phyloP scores from a whole-genome alignment of 2,329 filamentous ascomycete species.

The Cladosporium phlei region DNA sequence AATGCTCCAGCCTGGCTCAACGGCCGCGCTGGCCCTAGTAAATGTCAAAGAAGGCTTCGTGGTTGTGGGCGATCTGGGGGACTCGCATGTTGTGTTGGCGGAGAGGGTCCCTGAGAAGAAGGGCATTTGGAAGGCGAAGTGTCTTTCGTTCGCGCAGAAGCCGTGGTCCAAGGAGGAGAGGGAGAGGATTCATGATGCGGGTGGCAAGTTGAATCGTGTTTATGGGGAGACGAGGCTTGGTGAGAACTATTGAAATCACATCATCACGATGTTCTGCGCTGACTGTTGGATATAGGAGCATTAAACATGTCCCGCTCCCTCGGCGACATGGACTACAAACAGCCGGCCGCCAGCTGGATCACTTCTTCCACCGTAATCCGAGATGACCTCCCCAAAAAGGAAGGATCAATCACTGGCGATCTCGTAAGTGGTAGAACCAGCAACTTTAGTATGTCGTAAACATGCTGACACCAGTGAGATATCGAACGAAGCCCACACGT shows the following conservation, averaged over 20 bases:
- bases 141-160: slow-evolving; percentile 2
- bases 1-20: slow-evolving; percentile 7
- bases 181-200: slow-evolving; percentile 9
- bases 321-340: slow-evolving; percentile 11
- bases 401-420: slow-evolving; percentile 10
- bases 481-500: slow-evolving; percentile 9
- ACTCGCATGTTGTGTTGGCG: slow-evolving; percentile 8
- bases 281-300: background rate
- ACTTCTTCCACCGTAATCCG: slow-evolving; percentile 4
- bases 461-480: no score
- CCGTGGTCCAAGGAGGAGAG: slow-evolving; percentile 7
- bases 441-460: no score
- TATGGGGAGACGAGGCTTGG: slow-evolving; percentile 9
- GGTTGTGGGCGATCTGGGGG: slow-evolving; percentile 7
- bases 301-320: slow-evolving; percentile 11
- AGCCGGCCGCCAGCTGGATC: slow-evolving; percentile 7
- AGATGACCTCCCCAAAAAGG: slow-evolving; percentile 9
- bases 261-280: background rate
- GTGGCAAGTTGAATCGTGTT: slow-evolving; percentile 8
- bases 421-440: no score
- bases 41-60: background rate
- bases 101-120: slow-evolving; percentile 5
- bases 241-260: background rate
- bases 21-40: background rate
- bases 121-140: slow-evolving; percentile 10